These are phyloP conservation scores for Chalciporus pseudorubinellus DNA, from an alignment of 768 basidiomycete species.

Conservation along the genomic window DNA sequence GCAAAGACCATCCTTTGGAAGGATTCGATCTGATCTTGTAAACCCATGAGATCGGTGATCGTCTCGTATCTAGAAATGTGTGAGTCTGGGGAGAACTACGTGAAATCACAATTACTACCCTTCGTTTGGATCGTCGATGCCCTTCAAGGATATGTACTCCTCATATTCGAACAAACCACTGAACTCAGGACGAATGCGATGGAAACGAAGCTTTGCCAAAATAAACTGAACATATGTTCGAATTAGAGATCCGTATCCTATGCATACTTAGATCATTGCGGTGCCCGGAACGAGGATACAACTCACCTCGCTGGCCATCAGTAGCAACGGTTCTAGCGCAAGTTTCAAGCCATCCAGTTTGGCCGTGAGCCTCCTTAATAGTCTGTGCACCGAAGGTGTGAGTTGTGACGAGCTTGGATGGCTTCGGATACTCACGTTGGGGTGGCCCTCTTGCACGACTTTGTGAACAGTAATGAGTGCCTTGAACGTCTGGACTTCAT, in stretches of 20 bases:
- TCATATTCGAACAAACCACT: slow-evolving; percentile 99
- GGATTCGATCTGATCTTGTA: slow-evolving; percentile 98
- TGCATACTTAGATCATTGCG: slow-evolving; percentile 3
- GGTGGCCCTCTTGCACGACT: slow-evolving; percentile 96
- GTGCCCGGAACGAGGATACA: neutral
- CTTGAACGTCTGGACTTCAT: slow-evolving; percentile 99
- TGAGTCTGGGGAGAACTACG: slow-evolving; percentile 9
- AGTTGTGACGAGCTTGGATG: slow-evolving; percentile 5
- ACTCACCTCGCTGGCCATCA: slow-evolving; percentile 72
- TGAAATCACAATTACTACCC: slow-evolving; percentile 56
- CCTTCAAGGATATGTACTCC: slow-evolving; percentile 95
- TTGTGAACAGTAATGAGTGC: slow-evolving; percentile 97
- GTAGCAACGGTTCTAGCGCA: slow-evolving; percentile 85
- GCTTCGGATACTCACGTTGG: slow-evolving; percentile 54
- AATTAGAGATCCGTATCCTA: slow-evolving; percentile 92
- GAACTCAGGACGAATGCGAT: slow-evolving; percentile 93
- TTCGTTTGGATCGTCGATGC: slow-evolving; percentile 98
- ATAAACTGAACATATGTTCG: slow-evolving; percentile 96
- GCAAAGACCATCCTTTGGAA: slow-evolving; percentile 98
- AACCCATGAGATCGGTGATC: slow-evolving; percentile 93
- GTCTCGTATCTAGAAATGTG: slow-evolving; percentile 78
- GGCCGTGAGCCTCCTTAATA: slow-evolving; percentile 94
- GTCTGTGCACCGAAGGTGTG: slow-evolving; percentile 50
- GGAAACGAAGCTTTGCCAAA: slow-evolving; percentile 92
- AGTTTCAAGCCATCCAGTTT: slow-evolving; percentile 98